phyloP scores from a whole-genome alignment of 345 rosid species.

The Brassica cretica region DNA sequence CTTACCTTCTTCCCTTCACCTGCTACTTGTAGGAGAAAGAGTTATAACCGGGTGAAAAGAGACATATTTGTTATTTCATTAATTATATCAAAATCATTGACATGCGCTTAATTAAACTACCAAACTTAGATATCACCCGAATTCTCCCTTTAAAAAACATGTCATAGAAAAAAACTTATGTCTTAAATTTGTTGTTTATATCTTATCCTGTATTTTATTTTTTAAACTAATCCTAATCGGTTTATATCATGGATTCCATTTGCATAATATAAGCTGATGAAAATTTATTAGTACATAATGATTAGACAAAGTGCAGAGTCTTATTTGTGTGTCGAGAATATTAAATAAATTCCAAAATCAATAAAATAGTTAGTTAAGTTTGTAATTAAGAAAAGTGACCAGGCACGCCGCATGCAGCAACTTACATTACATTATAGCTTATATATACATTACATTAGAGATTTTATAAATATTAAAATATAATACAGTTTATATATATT shows the following conservation, averaged over 20 bases:
- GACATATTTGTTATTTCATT: no score
- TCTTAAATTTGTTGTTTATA: slow-evolving; percentile 25
- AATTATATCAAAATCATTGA: no score
- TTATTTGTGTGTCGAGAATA: slow-evolving; percentile 12
- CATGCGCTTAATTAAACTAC: no score
- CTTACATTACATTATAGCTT: slow-evolving; percentile 12
- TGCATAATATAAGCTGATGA: background rate
- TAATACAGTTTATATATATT: slow-evolving; percentile 11
- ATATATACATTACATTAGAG: background rate
- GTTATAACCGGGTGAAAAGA: no score
- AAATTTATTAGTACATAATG: background rate
- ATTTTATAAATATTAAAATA: background rate
- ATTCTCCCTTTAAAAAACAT: background rate
- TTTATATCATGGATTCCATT: background rate
- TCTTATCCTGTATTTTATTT: background rate
- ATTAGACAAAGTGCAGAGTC: slow-evolving; percentile 2
- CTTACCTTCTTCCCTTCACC: no score
- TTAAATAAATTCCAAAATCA: slow-evolving; percentile 1
- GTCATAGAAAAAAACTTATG: background rate
- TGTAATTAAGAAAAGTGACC: slow-evolving; percentile 1
- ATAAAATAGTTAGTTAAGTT: slow-evolving; percentile 2
- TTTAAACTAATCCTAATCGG: background rate
- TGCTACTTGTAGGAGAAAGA: no score
- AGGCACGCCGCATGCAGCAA: slow-evolving; percentile 33
- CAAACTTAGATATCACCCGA: no score